These are phyloP conservation scores for Tulasnella sp. DNA, from an alignment of 768 basidiomycete genomes.

Conservation along the genomic window DNA sequence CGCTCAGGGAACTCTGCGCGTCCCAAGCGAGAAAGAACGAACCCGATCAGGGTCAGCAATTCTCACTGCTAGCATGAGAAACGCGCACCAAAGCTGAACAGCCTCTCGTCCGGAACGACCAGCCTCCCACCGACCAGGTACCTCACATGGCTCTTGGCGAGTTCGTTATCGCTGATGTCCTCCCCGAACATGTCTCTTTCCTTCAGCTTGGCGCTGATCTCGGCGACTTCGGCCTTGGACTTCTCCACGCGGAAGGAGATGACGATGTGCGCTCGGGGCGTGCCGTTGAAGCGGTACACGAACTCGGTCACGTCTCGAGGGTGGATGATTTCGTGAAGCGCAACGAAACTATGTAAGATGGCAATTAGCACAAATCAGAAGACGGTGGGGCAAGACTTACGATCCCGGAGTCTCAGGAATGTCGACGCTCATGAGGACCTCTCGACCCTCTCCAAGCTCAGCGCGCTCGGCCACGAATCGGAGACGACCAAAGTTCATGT, in stretches of 20 bases:
- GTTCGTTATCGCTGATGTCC: slow-evolving; percentile 90
- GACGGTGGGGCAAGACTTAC: slow-evolving; percentile 31
- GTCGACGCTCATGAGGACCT: slow-evolving; percentile 87
- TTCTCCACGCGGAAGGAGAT: slow-evolving; percentile 72
- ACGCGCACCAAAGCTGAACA: slow-evolving; percentile 83
- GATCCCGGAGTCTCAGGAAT: slow-evolving; percentile 89
- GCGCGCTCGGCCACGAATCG: slow-evolving; percentile 99
- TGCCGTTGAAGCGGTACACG: slow-evolving; percentile 73
- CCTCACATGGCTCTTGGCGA: slow-evolving; percentile 87
- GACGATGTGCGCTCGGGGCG: slow-evolving; percentile 70
- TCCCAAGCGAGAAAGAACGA: neutral
- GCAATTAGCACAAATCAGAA: neutral
- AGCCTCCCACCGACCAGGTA: slow-evolving; percentile 89
- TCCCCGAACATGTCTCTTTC: slow-evolving; percentile 63
- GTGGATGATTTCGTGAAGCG: slow-evolving; percentile 75
- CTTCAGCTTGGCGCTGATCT: slow-evolving; percentile 52
- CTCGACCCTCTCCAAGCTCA: slow-evolving; percentile 89
- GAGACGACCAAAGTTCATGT: slow-evolving; percentile 97
- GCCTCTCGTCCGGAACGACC: slow-evolving; percentile 66
- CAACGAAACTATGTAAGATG: slow-evolving; percentile 54
- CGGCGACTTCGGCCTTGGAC: slow-evolving; percentile 45
- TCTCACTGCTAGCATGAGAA: neutral
- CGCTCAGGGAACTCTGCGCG: slow-evolving; percentile 86
- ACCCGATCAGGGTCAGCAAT: neutral
- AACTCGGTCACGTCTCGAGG: slow-evolving; percentile 94